Percentiles rank a stretch among this genome's conserved stretches.
phyloP scores from a whole-genome alignment of 2,329 filamentous ascomycete genomes.

The Orbilia ellipsospora region DNA sequence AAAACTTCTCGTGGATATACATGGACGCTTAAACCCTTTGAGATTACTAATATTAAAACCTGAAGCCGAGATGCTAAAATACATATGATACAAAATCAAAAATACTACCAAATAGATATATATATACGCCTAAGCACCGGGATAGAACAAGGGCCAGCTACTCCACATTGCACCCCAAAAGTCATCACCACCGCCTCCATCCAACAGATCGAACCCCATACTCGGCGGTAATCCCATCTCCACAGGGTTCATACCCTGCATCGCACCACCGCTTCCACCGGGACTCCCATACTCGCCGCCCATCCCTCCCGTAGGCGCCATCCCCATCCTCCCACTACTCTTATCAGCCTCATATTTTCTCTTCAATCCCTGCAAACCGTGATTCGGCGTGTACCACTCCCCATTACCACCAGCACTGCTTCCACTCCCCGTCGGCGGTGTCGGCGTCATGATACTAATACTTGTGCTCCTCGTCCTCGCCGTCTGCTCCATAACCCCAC shows the following conservation, averaged over 20 bases:
- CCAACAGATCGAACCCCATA: conserved; percentile 49
- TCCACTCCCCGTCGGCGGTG: not conserved
- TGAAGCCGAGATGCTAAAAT: conserved; percentile 1
- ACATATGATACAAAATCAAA: not conserved
- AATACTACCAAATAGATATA: not conserved
- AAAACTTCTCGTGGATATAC: too few relatives aligned
- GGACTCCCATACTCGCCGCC: conserved; percentile 30
- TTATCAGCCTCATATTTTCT: conserved; percentile 34
- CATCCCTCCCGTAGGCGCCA: not conserved
- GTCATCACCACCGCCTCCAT: conserved; percentile 22
- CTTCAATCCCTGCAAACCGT: conserved; percentile 17
- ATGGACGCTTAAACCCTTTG: not conserved
- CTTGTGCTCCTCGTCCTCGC: conserved; percentile 45
- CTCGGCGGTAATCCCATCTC: conserved; percentile 31
- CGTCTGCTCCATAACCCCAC: conserved; percentile 1
- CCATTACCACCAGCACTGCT: not conserved
- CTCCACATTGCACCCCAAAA: conserved; percentile 54
- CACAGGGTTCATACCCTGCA: too few relatives aligned
- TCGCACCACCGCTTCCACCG: not conserved
- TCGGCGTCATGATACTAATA: conserved; percentile 29
- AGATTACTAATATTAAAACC: not conserved
- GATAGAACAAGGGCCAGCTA: conserved; percentile 52
- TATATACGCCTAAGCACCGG: conserved; percentile 19
- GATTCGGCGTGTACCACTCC: conserved; percentile 12
- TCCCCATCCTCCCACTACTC: not conserved